These are phyloP conservation scores for Pythium guiyangense DNA, from an alignment of 352 stramenopile genomes.

Conservation along the genomic window DNA sequence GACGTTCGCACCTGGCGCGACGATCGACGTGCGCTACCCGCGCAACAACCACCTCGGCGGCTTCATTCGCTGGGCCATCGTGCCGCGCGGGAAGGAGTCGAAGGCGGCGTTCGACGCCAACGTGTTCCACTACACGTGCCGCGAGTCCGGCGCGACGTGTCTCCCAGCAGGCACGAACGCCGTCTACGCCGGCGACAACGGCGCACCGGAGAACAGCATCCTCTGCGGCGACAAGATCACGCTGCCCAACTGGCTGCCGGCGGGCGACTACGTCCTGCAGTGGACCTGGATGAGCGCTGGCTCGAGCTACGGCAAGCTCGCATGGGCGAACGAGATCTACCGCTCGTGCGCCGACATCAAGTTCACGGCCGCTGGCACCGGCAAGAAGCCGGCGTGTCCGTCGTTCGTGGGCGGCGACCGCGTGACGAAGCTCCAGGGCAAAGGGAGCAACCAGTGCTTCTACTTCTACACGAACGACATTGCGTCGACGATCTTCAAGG, in stretches of 20 bases:
- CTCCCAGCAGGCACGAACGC: conserved; percentile 11
- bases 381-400: conserved; percentile 30
- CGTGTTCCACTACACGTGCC: conserved; percentile 24
- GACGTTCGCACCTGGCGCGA: conserved; percentile 11
- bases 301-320: conserved; percentile 43
- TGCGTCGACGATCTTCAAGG: conserved; percentile 28
- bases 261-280: conserved; percentile 54
- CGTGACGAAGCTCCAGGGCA: conserved; percentile 36
- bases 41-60: conserved; percentile 30
- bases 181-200: conserved; percentile 19
- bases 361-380: conserved; percentile 28
- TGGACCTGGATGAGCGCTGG: conserved; percentile 48
- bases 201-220: conserved; percentile 23
- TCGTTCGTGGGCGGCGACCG: conserved; percentile 49
- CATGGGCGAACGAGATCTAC: conserved; percentile 35
- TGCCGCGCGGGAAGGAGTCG: conserved; percentile 14
- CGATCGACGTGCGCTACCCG: conserved; percentile 21
- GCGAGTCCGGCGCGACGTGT: conserved; percentile 20
- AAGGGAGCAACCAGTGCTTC: conserved; percentile 35
- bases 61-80: conserved; percentile 26
- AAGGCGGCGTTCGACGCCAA: conserved; percentile 17
- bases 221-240: conserved; percentile 44
- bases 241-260: conserved; percentile 34
- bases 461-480: conserved; percentile 56
- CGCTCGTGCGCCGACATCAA: conserved; percentile 52